Percentiles rank a stretch among this genome's conserved stretches.
Evolutionary conservation across 2,329 filamentous ascomycete species (phyloP).

Genomic region (Claviceps arundinis): DNA sequence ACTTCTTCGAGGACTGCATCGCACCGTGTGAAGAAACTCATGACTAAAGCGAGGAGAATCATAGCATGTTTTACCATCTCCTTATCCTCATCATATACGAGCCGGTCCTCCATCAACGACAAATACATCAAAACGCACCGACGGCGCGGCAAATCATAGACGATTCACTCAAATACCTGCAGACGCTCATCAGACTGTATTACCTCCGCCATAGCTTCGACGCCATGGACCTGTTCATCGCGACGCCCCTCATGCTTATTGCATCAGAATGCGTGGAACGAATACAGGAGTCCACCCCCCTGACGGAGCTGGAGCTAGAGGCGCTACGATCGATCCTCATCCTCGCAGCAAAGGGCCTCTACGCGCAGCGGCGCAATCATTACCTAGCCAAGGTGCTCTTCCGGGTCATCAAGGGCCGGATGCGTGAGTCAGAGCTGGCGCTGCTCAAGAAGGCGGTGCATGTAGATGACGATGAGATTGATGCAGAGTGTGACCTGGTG

Average conservation of each 20-base stretch:
- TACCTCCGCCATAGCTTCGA: constrained; percentile 21
- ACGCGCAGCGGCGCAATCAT: constrained; percentile 7
- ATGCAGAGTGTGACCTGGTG: constrained; percentile 9
- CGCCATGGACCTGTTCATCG: constrained; percentile 17
- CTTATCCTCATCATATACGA: constrained; percentile 16
- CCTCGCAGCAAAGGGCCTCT: constrained; percentile 20
- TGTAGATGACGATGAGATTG: constrained; percentile 9
- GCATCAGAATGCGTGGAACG: constrained; percentile 12
- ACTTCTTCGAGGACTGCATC: too few relatives aligned
- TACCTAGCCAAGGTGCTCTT: constrained; percentile 21
- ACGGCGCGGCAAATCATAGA: constrained; percentile 10
- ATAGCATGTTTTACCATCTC: constrained; percentile 14
- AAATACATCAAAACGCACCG: background rate
- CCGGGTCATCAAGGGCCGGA: constrained; percentile 19
- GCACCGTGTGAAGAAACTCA: background rate
- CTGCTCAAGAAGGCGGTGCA: constrained; percentile 10
- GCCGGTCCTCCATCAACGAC: constrained; percentile 8
- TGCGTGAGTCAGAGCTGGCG: constrained; percentile 15
- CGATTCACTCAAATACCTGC: constrained; percentile 10
- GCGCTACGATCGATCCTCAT: constrained; percentile 20
- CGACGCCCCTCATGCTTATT: constrained; percentile 17
- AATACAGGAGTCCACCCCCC: constrained; percentile 10
- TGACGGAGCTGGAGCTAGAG: constrained; percentile 11
- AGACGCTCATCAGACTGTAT: constrained; percentile 17
- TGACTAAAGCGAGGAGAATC: background rate